Percentiles rank a stretch among this genome's conserved stretches.
Evolutionary conservation across 208 protist genomes (phyloP).

Genomic region (Acanthamoeba triangularis): DNA sequence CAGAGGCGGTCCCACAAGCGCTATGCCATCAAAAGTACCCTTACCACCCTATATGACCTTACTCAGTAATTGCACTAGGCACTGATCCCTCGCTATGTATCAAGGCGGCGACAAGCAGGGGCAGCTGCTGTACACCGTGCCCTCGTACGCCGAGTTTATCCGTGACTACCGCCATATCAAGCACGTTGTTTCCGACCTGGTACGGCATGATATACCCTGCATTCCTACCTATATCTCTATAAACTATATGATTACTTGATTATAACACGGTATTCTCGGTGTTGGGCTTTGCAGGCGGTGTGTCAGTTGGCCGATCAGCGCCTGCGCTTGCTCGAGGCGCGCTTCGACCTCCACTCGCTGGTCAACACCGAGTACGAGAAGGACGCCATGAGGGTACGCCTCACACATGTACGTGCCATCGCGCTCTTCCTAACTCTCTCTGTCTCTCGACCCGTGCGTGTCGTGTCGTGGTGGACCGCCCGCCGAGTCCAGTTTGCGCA

Average conservation of each 20-base stretch:
- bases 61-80: background rate
- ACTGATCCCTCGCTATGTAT: background rate
- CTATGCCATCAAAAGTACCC: background rate
- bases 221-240: too few species aligned
- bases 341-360: conserved; percentile 95
- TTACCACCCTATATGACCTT: background rate
- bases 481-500: conserved; percentile 19
- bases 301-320: conserved; percentile 9
- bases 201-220: background rate
- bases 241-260: too few species aligned
- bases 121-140: background rate
- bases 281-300: background rate
- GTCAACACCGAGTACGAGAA: conserved; percentile 94
- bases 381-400: conserved; percentile 63
- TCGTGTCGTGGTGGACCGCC: background rate
- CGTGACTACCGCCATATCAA: conserved; percentile 61
- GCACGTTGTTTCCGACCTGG: conserved; percentile 23
- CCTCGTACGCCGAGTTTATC: conserved; percentile 31
- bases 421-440: conserved; percentile 23
- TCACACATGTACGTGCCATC: background rate
- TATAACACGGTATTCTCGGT: background rate
- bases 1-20: conserved; percentile 1
- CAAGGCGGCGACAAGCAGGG: background rate
- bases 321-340: conserved; percentile 49
- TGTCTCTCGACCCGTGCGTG: background rate